phyloP scores from a whole-genome alignment of 805 yeast species.

The Tetrapisispora fleetii region DNA sequence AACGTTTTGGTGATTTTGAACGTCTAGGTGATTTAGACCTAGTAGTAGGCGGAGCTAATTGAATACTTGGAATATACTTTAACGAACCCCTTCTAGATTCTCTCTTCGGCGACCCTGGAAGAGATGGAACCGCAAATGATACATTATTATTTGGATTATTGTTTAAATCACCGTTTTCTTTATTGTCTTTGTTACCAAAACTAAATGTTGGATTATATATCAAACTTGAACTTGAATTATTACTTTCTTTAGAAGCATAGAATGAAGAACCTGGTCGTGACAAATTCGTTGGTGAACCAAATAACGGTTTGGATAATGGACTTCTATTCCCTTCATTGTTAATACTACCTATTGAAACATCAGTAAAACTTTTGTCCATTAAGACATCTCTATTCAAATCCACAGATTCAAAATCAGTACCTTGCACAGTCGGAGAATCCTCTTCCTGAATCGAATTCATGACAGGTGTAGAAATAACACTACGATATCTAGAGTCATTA shows the following conservation, averaged over 20 bases:
- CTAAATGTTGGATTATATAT: conserved; percentile 25
- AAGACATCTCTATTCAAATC: conserved; percentile 7
- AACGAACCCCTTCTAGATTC: conserved; percentile 20
- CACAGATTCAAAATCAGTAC: conserved; percentile 1
- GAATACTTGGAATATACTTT: conserved; percentile 26
- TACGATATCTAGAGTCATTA: neutral
- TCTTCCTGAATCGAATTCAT: conserved; percentile 25
- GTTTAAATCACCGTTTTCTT: neutral
- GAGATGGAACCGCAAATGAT: neutral
- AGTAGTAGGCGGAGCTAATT: conserved; percentile 24
- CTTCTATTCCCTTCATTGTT: neutral
- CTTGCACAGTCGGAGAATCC: conserved; percentile 13
- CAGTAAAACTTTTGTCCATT: neutral
- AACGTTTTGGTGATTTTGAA: conserved; percentile 22
- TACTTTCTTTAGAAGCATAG: conserved; percentile 22
- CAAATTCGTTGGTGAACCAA: neutral
- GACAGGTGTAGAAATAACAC: conserved; percentile 11
- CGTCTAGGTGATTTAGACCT: conserved; percentile 23
- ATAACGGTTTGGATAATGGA: neutral
- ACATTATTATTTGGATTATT: neutral
- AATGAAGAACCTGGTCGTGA: conserved; percentile 15
- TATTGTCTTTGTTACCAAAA: conserved; percentile 20
- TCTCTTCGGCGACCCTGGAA: neutral
- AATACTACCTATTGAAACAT: neutral
- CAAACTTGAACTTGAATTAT: conserved; percentile 28